These are phyloP conservation scores for Neofusicoccum sp. DNA, from an alignment of 2,329 filamentous ascomycete species.

Conservation along the genomic window DNA sequence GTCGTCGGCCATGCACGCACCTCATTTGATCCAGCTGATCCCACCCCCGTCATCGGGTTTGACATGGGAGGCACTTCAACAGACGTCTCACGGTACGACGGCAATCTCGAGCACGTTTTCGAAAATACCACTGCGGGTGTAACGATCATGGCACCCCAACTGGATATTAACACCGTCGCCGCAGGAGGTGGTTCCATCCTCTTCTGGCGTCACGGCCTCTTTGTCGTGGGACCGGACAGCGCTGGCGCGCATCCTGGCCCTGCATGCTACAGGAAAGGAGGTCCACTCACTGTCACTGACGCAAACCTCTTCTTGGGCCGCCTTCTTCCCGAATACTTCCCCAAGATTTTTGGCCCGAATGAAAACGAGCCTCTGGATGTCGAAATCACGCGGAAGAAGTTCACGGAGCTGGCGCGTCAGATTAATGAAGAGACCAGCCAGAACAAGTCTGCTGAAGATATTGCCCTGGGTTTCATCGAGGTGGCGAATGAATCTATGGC, in stretches of 20 bases:
- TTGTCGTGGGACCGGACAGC: conserved; percentile 74
- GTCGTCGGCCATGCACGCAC: conserved; percentile 34
- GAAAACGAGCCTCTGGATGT: conserved; percentile 41
- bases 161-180: conserved; percentile 38
- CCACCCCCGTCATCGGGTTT: conserved; percentile 31
- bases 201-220: conserved; percentile 85
- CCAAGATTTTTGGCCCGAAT: conserved; percentile 34
- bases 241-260: conserved; percentile 39
- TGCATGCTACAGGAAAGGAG: conserved; percentile 35
- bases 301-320: conserved; percentile 35
- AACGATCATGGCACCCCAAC: conserved; percentile 30
- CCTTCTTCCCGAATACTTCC: conserved; percentile 31
- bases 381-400: conserved; percentile 41
- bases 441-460: conserved; percentile 28
- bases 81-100: conserved; percentile 34
- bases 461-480: conserved; percentile 27
- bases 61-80: conserved; percentile 33
- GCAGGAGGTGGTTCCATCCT: conserved; percentile 72
- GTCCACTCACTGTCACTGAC: conserved; percentile 35
- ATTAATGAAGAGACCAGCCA: conserved; percentile 30
- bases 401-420: conserved; percentile 31
- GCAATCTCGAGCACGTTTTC: conserved; percentile 31
- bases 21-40: conserved; percentile 27
- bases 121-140: conserved; percentile 34
- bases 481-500: conserved; percentile 32